phyloP scores from a whole-genome alignment of 2,329 filamentous ascomycete genomes.

The Xylariaceae sp. region DNA sequence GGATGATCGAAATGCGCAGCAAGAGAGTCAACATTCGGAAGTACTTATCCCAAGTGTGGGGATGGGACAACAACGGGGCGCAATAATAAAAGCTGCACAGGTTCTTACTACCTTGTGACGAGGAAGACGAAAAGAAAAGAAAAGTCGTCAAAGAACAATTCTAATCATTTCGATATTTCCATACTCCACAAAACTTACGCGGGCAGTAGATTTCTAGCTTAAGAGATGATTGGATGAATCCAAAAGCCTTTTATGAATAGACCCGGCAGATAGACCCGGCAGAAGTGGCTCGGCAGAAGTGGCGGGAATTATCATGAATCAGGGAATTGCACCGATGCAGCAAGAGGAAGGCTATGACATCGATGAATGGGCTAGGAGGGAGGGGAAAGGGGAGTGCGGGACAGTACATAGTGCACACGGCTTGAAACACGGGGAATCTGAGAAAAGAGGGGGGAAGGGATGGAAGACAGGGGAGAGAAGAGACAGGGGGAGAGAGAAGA shows the following conservation, averaged over 20 bases:
- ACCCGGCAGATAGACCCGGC: neutral
- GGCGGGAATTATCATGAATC: neutral
- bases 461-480: neutral
- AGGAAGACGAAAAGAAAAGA: neutral
- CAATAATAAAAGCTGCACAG: constrained; percentile 15
- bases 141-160: neutral
- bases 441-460: neutral
- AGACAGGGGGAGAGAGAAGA: neutral
- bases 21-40: constrained; percentile 98
- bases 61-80: constrained; percentile 66
- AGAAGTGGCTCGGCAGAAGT: neutral
- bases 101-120: neutral
- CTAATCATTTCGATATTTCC: neutral
- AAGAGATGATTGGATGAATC: constrained; percentile 1
- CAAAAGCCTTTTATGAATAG: neutral
- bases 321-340: constrained; percentile 5
- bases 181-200: neutral
- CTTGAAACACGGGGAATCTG: neutral
- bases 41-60: constrained; percentile 93
- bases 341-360: constrained; percentile 13
- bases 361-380: neutral
- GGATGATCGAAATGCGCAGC: constrained; percentile 93
- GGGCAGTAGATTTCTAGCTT: neutral
- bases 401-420: neutral
- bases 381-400: neutral